These are phyloP conservation scores for Malbranchea zuffiana DNA, from an alignment of 2,329 filamentous ascomycete species.

Conservation along the genomic window DNA sequence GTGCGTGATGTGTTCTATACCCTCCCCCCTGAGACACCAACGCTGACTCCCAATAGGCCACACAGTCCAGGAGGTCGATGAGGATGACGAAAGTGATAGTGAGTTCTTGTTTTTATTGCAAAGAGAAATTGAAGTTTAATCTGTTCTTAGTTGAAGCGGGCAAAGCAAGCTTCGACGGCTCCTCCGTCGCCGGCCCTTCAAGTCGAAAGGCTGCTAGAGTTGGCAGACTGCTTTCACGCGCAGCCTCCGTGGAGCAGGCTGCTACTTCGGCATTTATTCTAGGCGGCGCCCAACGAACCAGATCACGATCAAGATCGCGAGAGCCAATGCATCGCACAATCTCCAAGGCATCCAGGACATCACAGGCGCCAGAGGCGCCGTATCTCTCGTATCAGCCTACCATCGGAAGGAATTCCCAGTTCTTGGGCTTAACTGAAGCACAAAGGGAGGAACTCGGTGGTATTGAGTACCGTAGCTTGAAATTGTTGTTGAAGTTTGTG, in stretches of 20 bases:
- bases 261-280: constrained; percentile 34
- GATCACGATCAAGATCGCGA: constrained; percentile 12
- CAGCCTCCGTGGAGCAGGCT: constrained; percentile 30
- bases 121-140: background rate
- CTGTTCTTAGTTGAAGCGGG: constrained; percentile 7
- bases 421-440: constrained; percentile 33
- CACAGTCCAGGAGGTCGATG: constrained; percentile 20
- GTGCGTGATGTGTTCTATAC: constrained; percentile 5
- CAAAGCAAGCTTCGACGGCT: constrained; percentile 9
- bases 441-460: constrained; percentile 41
- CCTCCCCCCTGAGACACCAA: too few relatives aligned
- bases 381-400: constrained; percentile 36
- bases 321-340: constrained; percentile 8
- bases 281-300: constrained; percentile 15
- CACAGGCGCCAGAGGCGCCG: constrained; percentile 26
- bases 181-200: constrained; percentile 4
- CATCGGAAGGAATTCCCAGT: constrained; percentile 39
- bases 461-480: constrained; percentile 43
- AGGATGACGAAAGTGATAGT: constrained; percentile 10
- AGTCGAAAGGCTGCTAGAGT: constrained; percentile 7
- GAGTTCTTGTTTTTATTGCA: background rate
- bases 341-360: constrained; percentile 7
- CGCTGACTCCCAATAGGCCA: constrained; percentile 16
- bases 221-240: constrained; percentile 19
- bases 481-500: constrained; percentile 40